A percentile compares a stretch with the other conserved stretches of the same genome.
These are phyloP conservation scores for Fraxinus velutina DNA, from an alignment of 305 asterid species.

Conservation along the genomic window DNA sequence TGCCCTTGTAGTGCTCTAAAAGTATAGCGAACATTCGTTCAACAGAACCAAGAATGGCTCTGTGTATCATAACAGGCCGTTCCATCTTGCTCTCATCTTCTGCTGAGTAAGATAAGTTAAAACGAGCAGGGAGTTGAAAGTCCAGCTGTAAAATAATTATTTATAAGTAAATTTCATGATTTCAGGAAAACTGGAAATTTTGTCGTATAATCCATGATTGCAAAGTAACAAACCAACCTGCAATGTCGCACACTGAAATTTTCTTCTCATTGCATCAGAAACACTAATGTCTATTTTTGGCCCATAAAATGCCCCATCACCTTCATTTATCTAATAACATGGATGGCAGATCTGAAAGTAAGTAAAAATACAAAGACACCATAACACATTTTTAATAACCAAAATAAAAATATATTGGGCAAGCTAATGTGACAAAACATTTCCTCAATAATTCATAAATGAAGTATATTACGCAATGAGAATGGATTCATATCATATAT, in stretches of 20 bases:
- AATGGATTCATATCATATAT: not conserved
- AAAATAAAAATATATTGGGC: conserved; percentile 11
- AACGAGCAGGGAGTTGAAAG: conserved; percentile 91
- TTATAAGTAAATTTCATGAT: conserved; percentile 9
- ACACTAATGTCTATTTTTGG: conserved; percentile 97
- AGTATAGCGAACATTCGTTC: conserved; percentile 93
- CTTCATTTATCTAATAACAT: conserved; percentile 72
- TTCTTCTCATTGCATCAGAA: conserved; percentile 93
- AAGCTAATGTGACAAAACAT: not conserved
- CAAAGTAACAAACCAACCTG: conserved; percentile 52
- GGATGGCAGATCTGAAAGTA: conserved; percentile 17
- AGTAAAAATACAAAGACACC: conserved; percentile 15
- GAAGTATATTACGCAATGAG: not conserved
- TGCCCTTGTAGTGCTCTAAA: conserved; percentile 82
- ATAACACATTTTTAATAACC: not conserved
- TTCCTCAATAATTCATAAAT: not conserved
- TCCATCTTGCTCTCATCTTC: conserved; percentile 92
- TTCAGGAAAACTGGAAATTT: conserved; percentile 12
- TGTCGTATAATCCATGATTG: not conserved
- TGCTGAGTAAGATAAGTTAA: conserved; percentile 82
- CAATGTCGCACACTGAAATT: conserved; percentile 93
- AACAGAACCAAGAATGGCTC: conserved; percentile 87
- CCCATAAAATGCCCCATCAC: conserved; percentile 98
- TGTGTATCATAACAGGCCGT: conserved; percentile 95
- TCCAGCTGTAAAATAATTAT: conserved; percentile 76